Evolutionary conservation across 768 basidiomycete genomes (phyloP), one percentile per base, ranked within the genome.

Genomic region (Solioccasus polychromus): DNA sequence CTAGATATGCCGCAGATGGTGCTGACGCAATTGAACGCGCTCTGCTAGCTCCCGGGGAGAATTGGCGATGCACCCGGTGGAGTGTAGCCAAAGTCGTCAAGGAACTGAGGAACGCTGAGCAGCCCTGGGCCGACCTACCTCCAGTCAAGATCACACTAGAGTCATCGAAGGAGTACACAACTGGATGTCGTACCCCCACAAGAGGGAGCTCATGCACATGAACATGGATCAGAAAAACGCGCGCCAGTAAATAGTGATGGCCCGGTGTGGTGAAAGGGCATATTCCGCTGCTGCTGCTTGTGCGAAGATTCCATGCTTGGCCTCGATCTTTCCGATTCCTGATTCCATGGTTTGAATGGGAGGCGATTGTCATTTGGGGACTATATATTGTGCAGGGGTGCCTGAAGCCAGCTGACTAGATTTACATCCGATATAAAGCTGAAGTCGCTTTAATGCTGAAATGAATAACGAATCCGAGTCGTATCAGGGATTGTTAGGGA

Each of bases 111-210:
- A 3, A 61, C 41, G 18, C 59, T 45, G 26, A 61, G 35, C n/a
- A 62, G 18, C 3, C 55, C 60, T 4, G 55, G 55, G 1, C 47
- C 51, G 10, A 61, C 26, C 58, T 61, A n/a, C n/a, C n/a, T n/a
- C n/a, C n/a, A n/a, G n/a, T n/a, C n/a, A n/a, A n/a, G n/a, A n/a
- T n/a, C n/a, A n/a, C n/a, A n/a, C n/a, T n/a, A n/a, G n/a, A n/a
- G n/a, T n/a, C n/a, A n/a, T n/a, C n/a, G n/a, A n/a, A n/a, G n/a
- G n/a, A n/a, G n/a, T n/a, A n/a, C n/a, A n/a, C n/a, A n/a, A n/a
- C n/a, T n/a, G n/a, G n/a, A n/a, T n/a, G n/a, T n/a, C 60, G 14
- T 61, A 62, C 1, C 59, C 60, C 51, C 47, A 61, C 51, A 63
- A 48, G n/a, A 61, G 48, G 3, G 52, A 54, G 3, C 60, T 48